Conservation (phyloP, 2,329 filamentous ascomycete genomes). For the Alternaria arborescens region DNA sequence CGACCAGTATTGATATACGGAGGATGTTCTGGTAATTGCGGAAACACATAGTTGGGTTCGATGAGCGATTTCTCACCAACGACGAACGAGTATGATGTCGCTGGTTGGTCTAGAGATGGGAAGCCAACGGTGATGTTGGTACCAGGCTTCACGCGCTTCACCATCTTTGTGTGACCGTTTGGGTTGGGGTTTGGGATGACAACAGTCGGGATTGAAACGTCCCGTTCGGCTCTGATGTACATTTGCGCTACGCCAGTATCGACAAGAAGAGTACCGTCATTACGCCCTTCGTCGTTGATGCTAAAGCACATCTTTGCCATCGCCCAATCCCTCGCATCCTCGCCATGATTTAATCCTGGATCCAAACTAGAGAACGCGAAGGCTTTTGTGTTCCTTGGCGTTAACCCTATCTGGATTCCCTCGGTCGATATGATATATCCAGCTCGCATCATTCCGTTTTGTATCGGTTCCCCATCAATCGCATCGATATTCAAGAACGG, state of each 20-base stretch:
- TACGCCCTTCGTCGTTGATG: constrained; percentile 29
- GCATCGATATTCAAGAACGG: constrained; percentile 47
- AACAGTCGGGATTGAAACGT: constrained; percentile 38
- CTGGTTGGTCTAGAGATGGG: constrained; percentile 23
- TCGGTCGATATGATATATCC: constrained; percentile 44
- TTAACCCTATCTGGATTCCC: constrained; percentile 44
- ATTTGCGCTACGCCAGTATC: constrained; percentile 49
- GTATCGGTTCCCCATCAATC: constrained; percentile 32
- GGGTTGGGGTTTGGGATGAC: constrained; percentile 44
- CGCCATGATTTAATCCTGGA: constrained; percentile 36
- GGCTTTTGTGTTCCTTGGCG: constrained; percentile 25
- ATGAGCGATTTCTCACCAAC: constrained; percentile 38
- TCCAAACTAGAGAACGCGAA: constrained; percentile 38
- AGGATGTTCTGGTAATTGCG: constrained; percentile 29
- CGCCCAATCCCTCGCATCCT: constrained; percentile 46
- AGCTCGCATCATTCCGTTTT: constrained; percentile 17
- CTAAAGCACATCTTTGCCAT: constrained; percentile 46
- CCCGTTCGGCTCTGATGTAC: constrained; percentile 44
- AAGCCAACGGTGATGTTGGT: constrained; percentile 41
- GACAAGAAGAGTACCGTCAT: constrained; percentile 40
- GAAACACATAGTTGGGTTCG: constrained; percentile 41
- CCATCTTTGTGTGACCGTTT: constrained; percentile 33
- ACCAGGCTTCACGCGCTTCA: constrained; percentile 43
- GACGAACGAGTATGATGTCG: constrained; percentile 35
- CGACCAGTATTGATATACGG: constrained; percentile 48